These are phyloP conservation scores for Vitis rotundifolia DNA, from an alignment of 164 flowering plant species.

Conservation along the genomic window DNA sequence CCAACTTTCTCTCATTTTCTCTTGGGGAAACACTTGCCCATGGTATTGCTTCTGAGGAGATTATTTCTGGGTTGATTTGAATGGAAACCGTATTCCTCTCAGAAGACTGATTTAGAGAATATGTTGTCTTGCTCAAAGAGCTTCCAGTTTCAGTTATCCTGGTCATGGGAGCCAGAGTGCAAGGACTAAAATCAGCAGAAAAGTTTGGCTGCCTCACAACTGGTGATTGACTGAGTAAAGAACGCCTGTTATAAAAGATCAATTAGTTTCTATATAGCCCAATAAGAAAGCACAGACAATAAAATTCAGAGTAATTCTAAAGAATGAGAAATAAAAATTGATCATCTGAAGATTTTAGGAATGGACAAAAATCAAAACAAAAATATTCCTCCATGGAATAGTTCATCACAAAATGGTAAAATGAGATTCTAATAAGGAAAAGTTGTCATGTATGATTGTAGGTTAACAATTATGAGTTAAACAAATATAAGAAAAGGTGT, in stretches of 20 bases:
- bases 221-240: constrained; percentile 88
- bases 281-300: too few species aligned
- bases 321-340: too few species aligned
- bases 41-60: constrained; percentile 18
- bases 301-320: too few species aligned
- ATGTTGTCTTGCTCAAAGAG: constrained; percentile 27
- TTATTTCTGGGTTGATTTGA: constrained; percentile 15
- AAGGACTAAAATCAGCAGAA: constrained; percentile 32
- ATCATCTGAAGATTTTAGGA: too few species aligned
- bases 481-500: too few species aligned
- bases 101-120: constrained; percentile 28
- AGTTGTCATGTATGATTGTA: too few species aligned
- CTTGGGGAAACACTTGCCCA: constrained; percentile 13
- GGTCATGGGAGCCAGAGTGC: constrained; percentile 22
- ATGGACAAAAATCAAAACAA: too few species aligned
- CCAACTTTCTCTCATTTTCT: constrained; percentile 26
- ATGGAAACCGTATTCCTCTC: constrained; percentile 21
- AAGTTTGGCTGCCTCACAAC: constrained; percentile 22
- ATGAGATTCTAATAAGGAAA: too few species aligned
- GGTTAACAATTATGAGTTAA: too few species aligned
- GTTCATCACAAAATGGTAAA: too few species aligned
- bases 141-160: constrained; percentile 32
- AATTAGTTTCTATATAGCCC: background rate
- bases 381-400: too few species aligned
- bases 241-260: constrained; percentile 56